Base-by-base conservation (phyloP, 192 early-diverging fungal genomes). In the Jimgerdemannia flammicorona region DNA sequence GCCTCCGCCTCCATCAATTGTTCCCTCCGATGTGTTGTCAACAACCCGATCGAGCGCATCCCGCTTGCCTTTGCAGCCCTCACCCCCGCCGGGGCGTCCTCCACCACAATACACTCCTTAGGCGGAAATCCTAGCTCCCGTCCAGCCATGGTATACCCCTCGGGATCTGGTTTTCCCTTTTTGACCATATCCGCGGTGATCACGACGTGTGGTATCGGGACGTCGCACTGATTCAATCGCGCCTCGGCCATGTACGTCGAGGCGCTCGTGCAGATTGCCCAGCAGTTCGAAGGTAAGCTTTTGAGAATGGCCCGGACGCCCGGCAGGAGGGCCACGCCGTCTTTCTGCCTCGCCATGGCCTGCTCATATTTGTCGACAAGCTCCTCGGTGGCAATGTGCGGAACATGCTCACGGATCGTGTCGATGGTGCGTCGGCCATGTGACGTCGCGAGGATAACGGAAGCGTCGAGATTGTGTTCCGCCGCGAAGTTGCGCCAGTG, bases 41-140 rank as follows among this genome's bases (percentile, higher is more conserved):
- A 69, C 49, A 83, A 82, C 14, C 78, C 80, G 67, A 85, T 76
- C 4, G 72, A 54, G 66, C 74, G 71, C 69, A 83, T 85, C 10
- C 83, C 86, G 3, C 82, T 77, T 2, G 79, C 79, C 3, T 72
- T 67, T 9, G 80, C 86, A 6, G 86, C 80, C 4, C 77, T 65
- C 43, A 87, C 79, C 40, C 86, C 86, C 1, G 84, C 78, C 41
- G 86, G 84, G 0, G 86, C 83, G 72, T 87, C 86, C 69, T 87
- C 86, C 82, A 87, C 82, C 3, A 87, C 86, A 20, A 87, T 78
- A 77, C 84, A 85, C 9, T 87, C 84, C 39, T 72, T 63, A 3
- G 79, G 54, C 44, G 71, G 44, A 4, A 76, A 64, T 3, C 80
- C 76, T 67, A 87, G 66, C 6, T 72, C 73, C 6, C 75, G 63